Conservation (phyloP, 148 eudicot species). For the Amaranthus hypochondriacus region DNA sequence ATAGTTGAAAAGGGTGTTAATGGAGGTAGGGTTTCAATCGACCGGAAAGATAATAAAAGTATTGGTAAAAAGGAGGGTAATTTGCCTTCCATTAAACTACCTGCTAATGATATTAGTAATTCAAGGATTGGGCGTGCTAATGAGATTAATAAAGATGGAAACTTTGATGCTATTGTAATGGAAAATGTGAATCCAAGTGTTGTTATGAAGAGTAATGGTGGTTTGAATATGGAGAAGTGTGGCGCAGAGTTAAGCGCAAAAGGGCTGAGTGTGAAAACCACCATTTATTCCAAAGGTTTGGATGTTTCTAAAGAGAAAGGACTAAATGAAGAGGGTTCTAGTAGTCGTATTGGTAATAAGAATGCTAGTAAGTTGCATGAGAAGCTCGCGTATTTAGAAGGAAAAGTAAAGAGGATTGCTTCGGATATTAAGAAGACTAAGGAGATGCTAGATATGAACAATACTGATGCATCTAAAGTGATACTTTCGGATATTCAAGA, state of each 20-base stretch:
- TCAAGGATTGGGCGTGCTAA: slow-evolving; percentile 2
- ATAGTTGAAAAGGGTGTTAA: slow-evolving; percentile 12
- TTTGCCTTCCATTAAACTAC: slow-evolving; percentile 10
- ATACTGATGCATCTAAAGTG: slow-evolving; percentile 69
- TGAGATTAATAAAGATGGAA: slow-evolving; percentile 14
- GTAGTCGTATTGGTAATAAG: slow-evolving; percentile 36
- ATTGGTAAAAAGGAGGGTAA: slow-evolving; percentile 12
- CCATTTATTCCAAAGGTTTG: slow-evolving; percentile 18
- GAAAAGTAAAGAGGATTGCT: slow-evolving; percentile 86
- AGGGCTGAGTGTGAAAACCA: slow-evolving; percentile 21
- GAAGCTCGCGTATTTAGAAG: slow-evolving; percentile 85
- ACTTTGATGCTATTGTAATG: slow-evolving; percentile 10
- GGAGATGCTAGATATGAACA: slow-evolving; percentile 80
- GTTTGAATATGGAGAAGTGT: slow-evolving; percentile 7
- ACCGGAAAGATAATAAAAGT: slow-evolving; percentile 17
- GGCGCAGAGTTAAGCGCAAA: slow-evolving; percentile 16
- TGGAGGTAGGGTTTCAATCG: slow-evolving; percentile 22
- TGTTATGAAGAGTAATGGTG: slow-evolving; percentile 6
- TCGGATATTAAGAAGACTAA: slow-evolving; percentile 88
- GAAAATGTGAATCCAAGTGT: slow-evolving; percentile 7
- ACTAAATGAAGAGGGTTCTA: slow-evolving; percentile 23
- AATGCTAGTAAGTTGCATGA: slow-evolving; percentile 72
- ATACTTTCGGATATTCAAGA: slow-evolving; percentile 77
- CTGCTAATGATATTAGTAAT: slow-evolving; percentile 3
- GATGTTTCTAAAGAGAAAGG: slow-evolving; percentile 31